Percentiles rank a stretch among this genome's conserved stretches.
Evolutionary conservation across 2,329 filamentous ascomycete genomes (phyloP).

Genomic region (Cladosporium oxysporum): DNA sequence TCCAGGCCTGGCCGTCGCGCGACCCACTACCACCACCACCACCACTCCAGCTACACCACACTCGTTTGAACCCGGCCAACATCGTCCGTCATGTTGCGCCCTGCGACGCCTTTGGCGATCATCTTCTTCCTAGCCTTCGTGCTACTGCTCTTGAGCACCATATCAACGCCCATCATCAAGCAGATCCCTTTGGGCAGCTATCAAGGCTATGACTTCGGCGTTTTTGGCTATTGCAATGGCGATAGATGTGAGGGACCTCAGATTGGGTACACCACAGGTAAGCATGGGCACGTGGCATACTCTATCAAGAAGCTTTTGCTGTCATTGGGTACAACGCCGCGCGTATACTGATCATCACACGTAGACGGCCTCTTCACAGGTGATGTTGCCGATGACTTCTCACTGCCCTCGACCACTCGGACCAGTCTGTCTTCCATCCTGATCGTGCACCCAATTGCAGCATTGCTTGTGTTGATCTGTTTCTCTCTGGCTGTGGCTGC

Average conservation of each 20-base stretch:
- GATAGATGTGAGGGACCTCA: slow-evolving; percentile 68
- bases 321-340: neutral
- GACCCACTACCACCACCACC: neutral
- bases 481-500: slow-evolving; percentile 76
- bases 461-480: slow-evolving; percentile 81
- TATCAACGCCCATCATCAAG: slow-evolving; percentile 90
- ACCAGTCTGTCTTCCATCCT: slow-evolving; percentile 81
- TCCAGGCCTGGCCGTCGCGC: slow-evolving; percentile 11
- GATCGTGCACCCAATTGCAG: slow-evolving; percentile 89
- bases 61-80: slow-evolving; percentile 20
- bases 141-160: slow-evolving; percentile 78
- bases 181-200: slow-evolving; percentile 80
- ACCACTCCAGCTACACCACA: slow-evolving; percentile 15
- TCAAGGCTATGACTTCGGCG: slow-evolving; percentile 78
- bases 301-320: neutral
- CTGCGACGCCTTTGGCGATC: slow-evolving; percentile 86
- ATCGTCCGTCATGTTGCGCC: slow-evolving; percentile 68
- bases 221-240: slow-evolving; percentile 82
- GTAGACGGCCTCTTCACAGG: slow-evolving; percentile 52
- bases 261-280: slow-evolving; percentile 85
- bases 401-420: slow-evolving; percentile 64
- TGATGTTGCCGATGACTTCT: slow-evolving; percentile 55
- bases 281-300: slow-evolving; percentile 38
- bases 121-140: slow-evolving; percentile 83
- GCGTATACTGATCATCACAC: slow-evolving; percentile 1